Conservation (phyloP, 176 grass and related monocot genomes). For the Triticum monococcum region DNA sequence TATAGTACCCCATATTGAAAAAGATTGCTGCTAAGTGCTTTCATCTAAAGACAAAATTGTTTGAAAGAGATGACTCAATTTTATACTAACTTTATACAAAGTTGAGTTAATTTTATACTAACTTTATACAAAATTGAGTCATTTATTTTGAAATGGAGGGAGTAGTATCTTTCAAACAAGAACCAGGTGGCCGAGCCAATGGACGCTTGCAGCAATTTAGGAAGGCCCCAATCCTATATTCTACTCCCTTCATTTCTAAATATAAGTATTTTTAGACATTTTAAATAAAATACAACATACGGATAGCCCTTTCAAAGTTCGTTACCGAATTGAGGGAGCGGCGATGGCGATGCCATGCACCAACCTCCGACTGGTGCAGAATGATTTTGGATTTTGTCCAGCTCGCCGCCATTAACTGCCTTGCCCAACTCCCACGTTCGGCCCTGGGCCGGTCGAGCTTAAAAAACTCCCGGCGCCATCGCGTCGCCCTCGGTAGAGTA, state of each 20-base stretch:
- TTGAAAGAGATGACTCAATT: no score
- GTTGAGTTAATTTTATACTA: no score
- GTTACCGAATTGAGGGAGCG: conserved; percentile 15
- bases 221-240: conserved; percentile 43
- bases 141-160: no score
- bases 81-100: no score
- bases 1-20: not conserved
- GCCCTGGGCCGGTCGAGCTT: conserved; percentile 2
- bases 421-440: conserved; percentile 49
- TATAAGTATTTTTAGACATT: no score
- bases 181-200: not conserved
- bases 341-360: conserved; percentile 15
- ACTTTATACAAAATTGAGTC: no score
- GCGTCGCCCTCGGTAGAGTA: conserved; percentile 27
- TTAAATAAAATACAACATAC: no score
- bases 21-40: not conserved
- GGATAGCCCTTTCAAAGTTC: conserved; percentile 40
- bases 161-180: no score
- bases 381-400: conserved; percentile 50
- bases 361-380: conserved; percentile 14
- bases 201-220: conserved; percentile 1
- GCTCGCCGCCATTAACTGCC: conserved; percentile 41
- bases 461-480: conserved; percentile 43
- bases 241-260: no score
- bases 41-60: no score